These are phyloP conservation scores for Ceratobasidium sp. DNA, from an alignment of 1,284 basidiomycete genomes.

Conservation along the genomic window DNA sequence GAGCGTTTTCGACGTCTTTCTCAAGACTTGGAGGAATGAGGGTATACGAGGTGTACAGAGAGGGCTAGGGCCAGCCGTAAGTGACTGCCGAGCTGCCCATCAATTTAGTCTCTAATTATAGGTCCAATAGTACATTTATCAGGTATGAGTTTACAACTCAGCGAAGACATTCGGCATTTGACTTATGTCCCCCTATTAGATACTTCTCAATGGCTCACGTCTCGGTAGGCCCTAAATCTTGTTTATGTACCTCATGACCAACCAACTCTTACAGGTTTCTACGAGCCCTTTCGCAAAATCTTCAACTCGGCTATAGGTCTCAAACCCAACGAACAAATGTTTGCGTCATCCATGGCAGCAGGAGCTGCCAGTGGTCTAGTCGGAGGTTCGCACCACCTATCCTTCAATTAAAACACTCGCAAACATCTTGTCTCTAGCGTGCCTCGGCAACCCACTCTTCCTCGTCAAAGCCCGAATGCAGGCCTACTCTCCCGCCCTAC, in stretches of 20 bases:
- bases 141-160: constrained; percentile 66
- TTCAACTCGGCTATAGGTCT: constrained; percentile 80
- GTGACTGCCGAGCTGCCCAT: constrained; percentile 56
- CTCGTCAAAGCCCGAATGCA: constrained; percentile 98
- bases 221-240: constrained; percentile 69
- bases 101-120: neutral
- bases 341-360: constrained; percentile 81
- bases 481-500: constrained; percentile 93
- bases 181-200: constrained; percentile 62
- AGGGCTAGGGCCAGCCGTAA: constrained; percentile 89
- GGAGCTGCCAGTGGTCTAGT: constrained; percentile 92
- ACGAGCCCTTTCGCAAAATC: constrained; percentile 87
- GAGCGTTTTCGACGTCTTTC: constrained; percentile 87
- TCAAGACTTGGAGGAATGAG: constrained; percentile 92
- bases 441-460: constrained; percentile 94
- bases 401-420: constrained; percentile 23
- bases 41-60: constrained; percentile 92
- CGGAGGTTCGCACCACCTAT: constrained; percentile 72
- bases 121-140: constrained; percentile 82
- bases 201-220: constrained; percentile 94
- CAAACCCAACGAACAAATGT: constrained; percentile 73
- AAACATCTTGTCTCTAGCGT: constrained; percentile 65
- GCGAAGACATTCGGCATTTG: neutral
- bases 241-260: constrained; percentile 18
- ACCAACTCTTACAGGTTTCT: constrained; percentile 77